Evolutionary conservation across 768 basidiomycete genomes (phyloP).

Genomic region (Auricularia cornea): DNA sequence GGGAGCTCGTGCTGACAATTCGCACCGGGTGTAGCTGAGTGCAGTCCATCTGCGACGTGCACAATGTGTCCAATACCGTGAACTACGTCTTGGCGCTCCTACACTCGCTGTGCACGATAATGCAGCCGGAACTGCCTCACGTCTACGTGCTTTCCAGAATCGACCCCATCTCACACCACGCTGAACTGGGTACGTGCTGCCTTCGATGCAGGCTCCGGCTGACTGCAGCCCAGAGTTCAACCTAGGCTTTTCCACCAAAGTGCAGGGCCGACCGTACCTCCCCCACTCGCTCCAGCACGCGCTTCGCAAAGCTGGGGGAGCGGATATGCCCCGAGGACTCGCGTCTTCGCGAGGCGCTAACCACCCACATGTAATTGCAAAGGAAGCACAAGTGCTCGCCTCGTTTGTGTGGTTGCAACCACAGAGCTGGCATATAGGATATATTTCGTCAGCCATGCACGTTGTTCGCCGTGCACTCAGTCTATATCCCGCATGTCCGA

Average conservation of each 20-base stretch:
- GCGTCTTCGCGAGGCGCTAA: too few species aligned
- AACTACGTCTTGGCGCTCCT: slow-evolving; percentile 92
- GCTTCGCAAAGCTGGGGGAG: slow-evolving; percentile 74
- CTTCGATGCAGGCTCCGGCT: slow-evolving; percentile 1
- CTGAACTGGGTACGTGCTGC: slow-evolving; percentile 66
- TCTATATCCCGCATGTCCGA: too few species aligned
- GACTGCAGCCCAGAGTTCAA: slow-evolving; percentile 66
- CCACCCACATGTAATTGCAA: too few species aligned
- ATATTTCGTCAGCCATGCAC: too few species aligned
- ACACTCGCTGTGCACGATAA: slow-evolving; percentile 88
- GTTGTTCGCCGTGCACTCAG: too few species aligned
- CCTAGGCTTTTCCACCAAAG: slow-evolving; percentile 96
- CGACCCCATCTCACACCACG: slow-evolving; percentile 83
- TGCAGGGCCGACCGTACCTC: slow-evolving; percentile 88
- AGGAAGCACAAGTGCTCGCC: too few species aligned
- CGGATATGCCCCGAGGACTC: slow-evolving; percentile 88
- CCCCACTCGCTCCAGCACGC: slow-evolving; percentile 63
- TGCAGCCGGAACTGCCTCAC: slow-evolving; percentile 97
- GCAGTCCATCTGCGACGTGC: slow-evolving; percentile 95
- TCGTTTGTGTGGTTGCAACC: too few species aligned
- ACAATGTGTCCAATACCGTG: slow-evolving; percentile 91
- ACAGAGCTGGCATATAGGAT: too few species aligned
- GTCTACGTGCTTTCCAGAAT: slow-evolving; percentile 95
- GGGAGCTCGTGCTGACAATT: not conserved
- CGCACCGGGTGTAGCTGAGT: slow-evolving; percentile 66